Evolutionary conservation across 805 yeast species (phyloP), one percentile per base, ranked within the genome.

Genomic region (Pichia paraexigua): DNA sequence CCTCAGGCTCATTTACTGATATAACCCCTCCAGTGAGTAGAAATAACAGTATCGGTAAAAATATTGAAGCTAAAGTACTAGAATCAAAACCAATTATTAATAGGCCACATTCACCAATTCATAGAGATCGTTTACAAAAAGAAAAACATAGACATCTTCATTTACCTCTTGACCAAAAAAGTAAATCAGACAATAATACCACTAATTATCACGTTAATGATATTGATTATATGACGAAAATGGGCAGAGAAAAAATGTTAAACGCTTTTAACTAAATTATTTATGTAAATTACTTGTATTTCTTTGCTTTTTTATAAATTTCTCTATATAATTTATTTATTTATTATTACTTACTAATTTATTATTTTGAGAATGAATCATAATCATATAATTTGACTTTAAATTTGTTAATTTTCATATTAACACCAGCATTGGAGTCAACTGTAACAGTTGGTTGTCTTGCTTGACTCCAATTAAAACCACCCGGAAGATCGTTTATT

Each of bases 301-400:
- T 27, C 20, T 43, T 45, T 49, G 39, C 28, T 25, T 44, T 39
- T 35, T 41, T 21, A 39, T 20, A 22, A 15, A n/a, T 27, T 30
- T 40, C 18, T 28, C 41, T 42, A 18, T 35, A 49, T 27, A 47
- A 22, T 30, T 3, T 30, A 12, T 17, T n/a, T 20, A 25, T 18
- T 46, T 27, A 20, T 10, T 21, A 18, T 15, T 40, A 10, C 27
- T 15, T 40, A 27, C 27, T n/a, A 12, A 13, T 12, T 22, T 18
- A 13, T 41, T 41, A 41, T n/a, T 47, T 47, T 39, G 48, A 53
- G 21, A 56, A 48, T 9, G 48, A 41, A 27, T 54, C 58, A 41
- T 56, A 52, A 40, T 58, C 61, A 27, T 53, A 57, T n/a, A 58
- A 32, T 41, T 54, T 57, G n/a, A 58, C 54, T 40, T 54, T 54